Base-by-base conservation (phyloP, 2,329 filamentous ascomycete genomes). In the Oidium heveae region DNA sequence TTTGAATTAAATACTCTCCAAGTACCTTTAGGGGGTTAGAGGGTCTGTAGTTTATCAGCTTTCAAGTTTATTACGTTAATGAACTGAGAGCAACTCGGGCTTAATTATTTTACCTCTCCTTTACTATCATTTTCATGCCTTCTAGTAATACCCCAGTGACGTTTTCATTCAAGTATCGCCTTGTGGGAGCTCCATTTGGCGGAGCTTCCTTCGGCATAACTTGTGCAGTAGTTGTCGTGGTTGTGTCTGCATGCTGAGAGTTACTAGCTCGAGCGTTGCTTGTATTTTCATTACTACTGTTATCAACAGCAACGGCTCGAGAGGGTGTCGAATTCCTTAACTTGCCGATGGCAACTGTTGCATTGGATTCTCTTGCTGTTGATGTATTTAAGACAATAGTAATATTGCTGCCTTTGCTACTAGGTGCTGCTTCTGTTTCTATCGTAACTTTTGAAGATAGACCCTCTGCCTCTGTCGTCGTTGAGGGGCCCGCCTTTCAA, bases 101-200 rank as follows among this genome's bases (percentile, higher is more conserved):
- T 8, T 32, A 8, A 3, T 32, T 32, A 8, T 8, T 32, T 63
- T 67, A 86, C 82, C 82, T 76, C 44, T 86, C 79, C 60, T 76
- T 79, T 4, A 80, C 80, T 57, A 87, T 65, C 55, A 74, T 67
- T 68, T 86, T 86, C 80, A 87, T 83, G 24, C 82, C 83, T 61
- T 86, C 82, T 41, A 86, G 68, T 56, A 87, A 63, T 28, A 75
- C 73, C 0, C 76, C 76, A 0, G 81, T 83, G 43, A 87, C 74
- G 61, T 79, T 84, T 52, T 74, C 72, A 63, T 86, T 86, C 60
- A 87, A 67, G 64, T 86, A 87, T 61, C 77, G 74, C 47, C 83
- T 74, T 5, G 78, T 77, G 0, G 80, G 77, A 22, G 82, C 82
- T 50, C 82, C 82, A 62, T 85, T 79, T 1, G 73, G 67, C 1